Evolutionary conservation across 345 rosid genomes (phyloP).

Genomic region (Melaleuca alternifolia): DNA sequence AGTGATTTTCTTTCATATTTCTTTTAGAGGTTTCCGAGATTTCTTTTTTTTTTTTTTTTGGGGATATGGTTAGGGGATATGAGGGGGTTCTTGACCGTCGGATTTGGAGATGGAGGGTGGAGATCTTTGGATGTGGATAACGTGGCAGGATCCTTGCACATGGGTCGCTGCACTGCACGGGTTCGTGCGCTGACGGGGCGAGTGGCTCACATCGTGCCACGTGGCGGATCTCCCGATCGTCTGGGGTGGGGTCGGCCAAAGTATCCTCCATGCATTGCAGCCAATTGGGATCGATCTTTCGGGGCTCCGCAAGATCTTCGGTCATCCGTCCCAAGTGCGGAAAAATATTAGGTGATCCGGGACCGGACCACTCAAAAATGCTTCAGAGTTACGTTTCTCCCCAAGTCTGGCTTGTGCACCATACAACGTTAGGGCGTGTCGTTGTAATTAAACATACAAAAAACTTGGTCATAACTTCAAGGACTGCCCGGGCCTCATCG

Average conservation of each 20-base stretch:
- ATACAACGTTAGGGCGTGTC: too few species aligned
- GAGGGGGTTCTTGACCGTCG: constrained; percentile 12
- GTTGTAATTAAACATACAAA: too few species aligned
- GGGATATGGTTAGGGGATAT: constrained; percentile 63
- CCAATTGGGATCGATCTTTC: background rate
- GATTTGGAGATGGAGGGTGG: constrained; percentile 30
- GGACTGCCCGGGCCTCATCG: too few species aligned
- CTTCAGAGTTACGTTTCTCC: too few species aligned
- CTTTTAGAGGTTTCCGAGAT: background rate
- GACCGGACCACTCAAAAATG: too few species aligned
- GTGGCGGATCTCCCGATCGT: background rate
- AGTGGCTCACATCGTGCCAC: constrained; percentile 3
- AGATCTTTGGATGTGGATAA: constrained; percentile 47
- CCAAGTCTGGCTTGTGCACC: too few species aligned
- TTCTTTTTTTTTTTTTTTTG: background rate
- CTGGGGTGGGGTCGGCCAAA: background rate
- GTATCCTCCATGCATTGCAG: fast-evolving
- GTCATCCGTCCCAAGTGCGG: too few species aligned
- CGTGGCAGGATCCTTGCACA: constrained; percentile 13
- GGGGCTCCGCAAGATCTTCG: background rate
- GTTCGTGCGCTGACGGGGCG: background rate
- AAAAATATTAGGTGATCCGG: too few species aligned
- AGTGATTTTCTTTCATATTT: background rate
- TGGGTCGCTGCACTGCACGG: too few species aligned
- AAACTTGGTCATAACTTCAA: too few species aligned